phyloP scores from a whole-genome alignment of 345 rosid genomes.

The Populus pruinosa region DNA sequence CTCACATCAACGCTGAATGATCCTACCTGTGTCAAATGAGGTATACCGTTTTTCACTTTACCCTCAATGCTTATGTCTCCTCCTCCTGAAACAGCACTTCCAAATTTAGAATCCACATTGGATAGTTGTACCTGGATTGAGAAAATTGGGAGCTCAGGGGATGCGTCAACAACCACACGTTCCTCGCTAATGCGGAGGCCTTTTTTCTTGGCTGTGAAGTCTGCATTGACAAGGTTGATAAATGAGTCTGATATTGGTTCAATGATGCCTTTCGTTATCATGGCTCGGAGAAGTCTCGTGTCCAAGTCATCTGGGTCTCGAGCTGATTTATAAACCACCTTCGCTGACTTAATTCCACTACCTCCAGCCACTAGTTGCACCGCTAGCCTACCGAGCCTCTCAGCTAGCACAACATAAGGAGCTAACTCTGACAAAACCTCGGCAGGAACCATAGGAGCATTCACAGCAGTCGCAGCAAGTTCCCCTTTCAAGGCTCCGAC shows the following conservation, averaged over 20 bases:
- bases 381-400: slow-evolving; percentile 74
- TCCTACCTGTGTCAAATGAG: slow-evolving; percentile 60
- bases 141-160: slow-evolving; percentile 56
- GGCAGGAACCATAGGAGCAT: slow-evolving; percentile 78
- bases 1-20: slow-evolving; percentile 69
- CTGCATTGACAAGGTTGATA: slow-evolving; percentile 83
- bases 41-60: slow-evolving; percentile 60
- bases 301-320: slow-evolving; percentile 71
- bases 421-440: slow-evolving; percentile 61
- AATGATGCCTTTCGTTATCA: slow-evolving; percentile 82
- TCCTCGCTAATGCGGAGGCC: slow-evolving; percentile 76
- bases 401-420: slow-evolving; percentile 64
- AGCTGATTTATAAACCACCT: slow-evolving; percentile 54
- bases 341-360: slow-evolving; percentile 56
- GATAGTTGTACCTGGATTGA: slow-evolving; percentile 62
- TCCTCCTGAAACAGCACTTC: slow-evolving; percentile 51
- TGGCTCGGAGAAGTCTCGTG: slow-evolving; percentile 80
- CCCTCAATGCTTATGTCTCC: slow-evolving; percentile 75
- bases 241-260: slow-evolving; percentile 67
- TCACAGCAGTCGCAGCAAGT: slow-evolving; percentile 76
- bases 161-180: slow-evolving; percentile 45
- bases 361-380: slow-evolving; percentile 79
- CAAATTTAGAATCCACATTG: slow-evolving; percentile 62
- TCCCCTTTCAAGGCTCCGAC: slow-evolving; percentile 76
- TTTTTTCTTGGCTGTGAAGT: slow-evolving; percentile 77